Evolutionary conservation across 2,329 filamentous ascomycete genomes (phyloP), one percentile per base, ranked within the genome.

Genomic region (Whalleya microplaca): DNA sequence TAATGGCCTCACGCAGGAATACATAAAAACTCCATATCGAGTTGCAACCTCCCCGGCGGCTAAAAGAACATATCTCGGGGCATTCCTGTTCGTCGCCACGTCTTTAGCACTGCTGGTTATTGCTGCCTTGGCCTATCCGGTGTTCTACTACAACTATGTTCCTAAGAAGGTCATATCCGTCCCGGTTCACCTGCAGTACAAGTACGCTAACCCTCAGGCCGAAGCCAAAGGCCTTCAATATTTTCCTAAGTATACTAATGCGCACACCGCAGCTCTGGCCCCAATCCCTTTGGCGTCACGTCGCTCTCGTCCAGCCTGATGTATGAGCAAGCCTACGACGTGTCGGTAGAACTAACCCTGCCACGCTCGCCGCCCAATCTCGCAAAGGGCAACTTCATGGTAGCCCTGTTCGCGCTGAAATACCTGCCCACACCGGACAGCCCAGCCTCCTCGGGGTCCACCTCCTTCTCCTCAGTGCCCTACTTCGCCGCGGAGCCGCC

Each of bases 371-470:
- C 85, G 0, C 75, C 81, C 1, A 99, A 99, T 68, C 75, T 90
- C 20, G 83, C 83, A 2, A 83, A 84, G 14, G 95, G 95, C 23
- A 98, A 98, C 76, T 98, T 97, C 79, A 99, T 99, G 95, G 78
- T 98, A 18, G 88, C 90, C 45, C 77, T 96, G 16, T 83, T 86
- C 58, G 83, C 96, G 49, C 81, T 90, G 48, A 80, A 80, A 21
- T 75, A n/a, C n/a, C n/a, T n/a, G n/a, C n/a, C n/a, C 76, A 21
- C 72, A 74, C 73, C 75, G 8, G 71, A 66, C 3, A 72, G 70
- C 53, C 59, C 69, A 9, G 50, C 63, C 16, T 58, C 60, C 9
- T 56, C 61, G n/a, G 62, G 49, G 37, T 50, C 66, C 40, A 43
- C 55, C n/a, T n/a, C n/a, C n/a, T n/a, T n/a, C n/a, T n/a, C n/a